Evolutionary conservation across 306 rosid species (phyloP).

Genomic region (Luffa aegyptiaca): DNA sequence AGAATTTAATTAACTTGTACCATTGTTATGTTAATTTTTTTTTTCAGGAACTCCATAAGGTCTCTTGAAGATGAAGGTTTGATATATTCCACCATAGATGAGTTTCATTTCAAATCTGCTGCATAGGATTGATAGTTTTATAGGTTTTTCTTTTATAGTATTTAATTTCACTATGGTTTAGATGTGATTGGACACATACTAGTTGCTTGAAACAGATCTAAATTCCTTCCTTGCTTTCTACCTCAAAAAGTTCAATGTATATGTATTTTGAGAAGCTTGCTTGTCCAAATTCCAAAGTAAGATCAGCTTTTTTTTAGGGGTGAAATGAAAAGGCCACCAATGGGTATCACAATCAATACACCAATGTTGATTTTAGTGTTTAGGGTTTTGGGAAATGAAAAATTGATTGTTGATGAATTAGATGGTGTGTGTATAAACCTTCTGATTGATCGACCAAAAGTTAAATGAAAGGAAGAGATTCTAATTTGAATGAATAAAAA

Average conservation of each 20-base stretch:
- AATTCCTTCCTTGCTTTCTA: not conserved
- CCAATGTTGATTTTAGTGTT: not conserved
- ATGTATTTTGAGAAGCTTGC: not conserved
- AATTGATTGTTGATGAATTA: not conserved
- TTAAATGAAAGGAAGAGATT: not conserved
- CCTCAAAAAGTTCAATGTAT: not conserved
- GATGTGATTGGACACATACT: conserved; percentile 4
- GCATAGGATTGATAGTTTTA: conserved; percentile 16
- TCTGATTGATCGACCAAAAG: not conserved
- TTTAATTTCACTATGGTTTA: not conserved
- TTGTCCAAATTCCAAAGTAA: not conserved
- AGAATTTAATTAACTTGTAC: not conserved
- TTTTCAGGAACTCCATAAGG: conserved; percentile 55
- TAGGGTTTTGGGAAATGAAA: not conserved
- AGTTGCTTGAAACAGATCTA: not conserved
- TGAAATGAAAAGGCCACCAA: not conserved
- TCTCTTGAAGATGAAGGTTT: conserved; percentile 74
- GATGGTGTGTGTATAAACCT: not conserved
- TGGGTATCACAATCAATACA: not conserved
- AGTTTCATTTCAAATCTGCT: conserved; percentile 74
- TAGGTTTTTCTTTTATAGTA: not conserved
- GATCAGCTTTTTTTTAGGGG: not conserved
- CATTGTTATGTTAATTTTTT: not conserved
- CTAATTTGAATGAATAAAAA: not conserved
- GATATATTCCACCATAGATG: conserved; percentile 83